Conservation (phyloP, 345 rosid genomes). For the Excoecaria agallocha region DNA sequence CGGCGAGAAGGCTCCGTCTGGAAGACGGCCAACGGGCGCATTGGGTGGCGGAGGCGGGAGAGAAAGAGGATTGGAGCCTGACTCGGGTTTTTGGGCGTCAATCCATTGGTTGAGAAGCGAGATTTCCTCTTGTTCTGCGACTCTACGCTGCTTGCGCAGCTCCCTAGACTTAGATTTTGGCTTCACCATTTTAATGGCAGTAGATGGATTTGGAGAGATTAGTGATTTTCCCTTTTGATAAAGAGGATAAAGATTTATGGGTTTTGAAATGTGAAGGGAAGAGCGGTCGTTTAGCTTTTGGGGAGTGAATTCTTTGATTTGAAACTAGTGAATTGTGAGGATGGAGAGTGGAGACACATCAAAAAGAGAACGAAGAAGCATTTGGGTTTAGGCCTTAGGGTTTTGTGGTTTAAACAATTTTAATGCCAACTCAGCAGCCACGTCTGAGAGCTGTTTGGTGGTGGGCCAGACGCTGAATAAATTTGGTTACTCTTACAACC, state of each 20-base stretch:
- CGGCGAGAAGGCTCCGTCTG: conserved; percentile 50
- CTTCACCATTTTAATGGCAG: conserved; percentile 9
- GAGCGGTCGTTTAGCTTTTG: too few species aligned
- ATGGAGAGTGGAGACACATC: neutral
- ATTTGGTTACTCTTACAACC: too few species aligned
- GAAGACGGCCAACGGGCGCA: conserved; percentile 54
- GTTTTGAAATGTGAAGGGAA: too few species aligned
- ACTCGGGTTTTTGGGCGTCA: conserved; percentile 73
- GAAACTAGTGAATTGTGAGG: too few species aligned
- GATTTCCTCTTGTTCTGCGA: conserved; percentile 44
- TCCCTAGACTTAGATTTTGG: conserved; percentile 21
- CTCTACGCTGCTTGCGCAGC: conserved; percentile 13
- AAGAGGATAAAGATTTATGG: neutral
- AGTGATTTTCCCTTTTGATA: neutral
- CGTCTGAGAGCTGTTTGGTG: too few species aligned
- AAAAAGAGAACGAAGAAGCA: neutral
- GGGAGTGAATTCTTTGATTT: too few species aligned
- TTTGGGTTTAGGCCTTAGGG: neutral
- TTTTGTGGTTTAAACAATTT: neutral
- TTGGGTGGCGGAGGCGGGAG: conserved; percentile 43
- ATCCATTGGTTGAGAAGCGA: conserved; percentile 62
- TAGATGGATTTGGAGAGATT: neutral
- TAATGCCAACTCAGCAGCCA: too few species aligned
- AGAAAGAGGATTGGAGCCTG: conserved; percentile 78
- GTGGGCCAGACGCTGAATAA: too few species aligned